Evolutionary conservation across 371 early-diverging fungal genomes (phyloP).

Genomic region (Rhizopus delemar): DNA sequence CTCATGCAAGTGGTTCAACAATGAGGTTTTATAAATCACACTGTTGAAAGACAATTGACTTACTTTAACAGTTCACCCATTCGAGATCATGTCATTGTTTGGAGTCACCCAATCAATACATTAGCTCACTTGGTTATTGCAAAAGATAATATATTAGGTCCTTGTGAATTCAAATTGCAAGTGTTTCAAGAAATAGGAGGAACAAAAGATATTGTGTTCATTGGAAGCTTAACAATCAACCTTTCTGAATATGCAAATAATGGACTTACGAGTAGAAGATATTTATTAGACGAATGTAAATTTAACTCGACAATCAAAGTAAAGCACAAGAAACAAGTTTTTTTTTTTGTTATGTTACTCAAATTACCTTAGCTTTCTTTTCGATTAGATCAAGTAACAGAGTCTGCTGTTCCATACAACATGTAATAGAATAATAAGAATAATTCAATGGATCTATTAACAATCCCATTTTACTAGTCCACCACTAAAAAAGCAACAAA

Average conservation of each 20-base stretch:
- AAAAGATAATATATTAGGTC: constrained; percentile 55
- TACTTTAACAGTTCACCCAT: constrained; percentile 45
- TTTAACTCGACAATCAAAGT: constrained; percentile 53
- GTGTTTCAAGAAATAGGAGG: constrained; percentile 64
- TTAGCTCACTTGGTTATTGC: constrained; percentile 50
- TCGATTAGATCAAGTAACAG: constrained; percentile 33
- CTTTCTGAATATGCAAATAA: constrained; percentile 48
- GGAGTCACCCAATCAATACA: constrained; percentile 47
- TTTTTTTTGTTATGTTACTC: neutral
- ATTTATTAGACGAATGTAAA: constrained; percentile 49
- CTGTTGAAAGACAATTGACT: neutral
- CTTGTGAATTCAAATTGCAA: constrained; percentile 61
- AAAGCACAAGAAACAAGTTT: neutral
- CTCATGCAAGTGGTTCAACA: constrained; percentile 30
- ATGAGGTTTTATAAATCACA: constrained; percentile 12
- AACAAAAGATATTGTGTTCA: constrained; percentile 47
- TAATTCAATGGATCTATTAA: neutral
- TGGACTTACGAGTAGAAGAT: constrained; percentile 37
- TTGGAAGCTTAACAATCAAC: constrained; percentile 53
- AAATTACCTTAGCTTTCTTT: constrained; percentile 34
- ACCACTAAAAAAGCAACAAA: constrained; percentile 40
- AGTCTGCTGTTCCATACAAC: constrained; percentile 22
- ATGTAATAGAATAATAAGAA: constrained; percentile 26
- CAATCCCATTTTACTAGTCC: constrained; percentile 24
- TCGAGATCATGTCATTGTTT: constrained; percentile 56